A percentile compares a stretch with the other conserved stretches of the same genome.
Conservation (phyloP, 768 basidiomycete genomes). For the Auricularia sp. region DNA sequence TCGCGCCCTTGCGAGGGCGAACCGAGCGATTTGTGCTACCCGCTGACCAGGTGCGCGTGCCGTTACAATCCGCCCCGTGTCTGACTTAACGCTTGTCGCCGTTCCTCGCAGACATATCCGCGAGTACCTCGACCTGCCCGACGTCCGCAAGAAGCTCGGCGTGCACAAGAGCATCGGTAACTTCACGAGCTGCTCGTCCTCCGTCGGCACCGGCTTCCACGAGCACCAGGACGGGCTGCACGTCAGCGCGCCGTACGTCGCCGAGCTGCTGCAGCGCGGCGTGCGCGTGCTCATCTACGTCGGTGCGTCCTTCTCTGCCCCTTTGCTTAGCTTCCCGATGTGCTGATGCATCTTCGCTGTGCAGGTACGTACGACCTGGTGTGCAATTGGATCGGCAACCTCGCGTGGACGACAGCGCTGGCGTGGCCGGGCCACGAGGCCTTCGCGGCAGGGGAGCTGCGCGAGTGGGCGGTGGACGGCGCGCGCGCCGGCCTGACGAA, state of each 20-base stretch:
- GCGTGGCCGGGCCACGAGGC: slow-evolving; percentile 49
- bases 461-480: slow-evolving; percentile 49
- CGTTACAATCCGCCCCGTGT: not conserved
- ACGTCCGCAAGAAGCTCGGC: slow-evolving; percentile 33
- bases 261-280: not conserved
- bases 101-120: slow-evolving; percentile 1
- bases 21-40: slow-evolving; percentile 47
- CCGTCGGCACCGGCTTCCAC: slow-evolving; percentile 42
- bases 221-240: slow-evolving; percentile 31
- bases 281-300: slow-evolving; percentile 2
- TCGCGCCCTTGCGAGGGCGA: slow-evolving; percentile 47
- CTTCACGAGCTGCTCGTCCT: slow-evolving; percentile 31
- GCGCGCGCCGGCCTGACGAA: slow-evolving; percentile 47
- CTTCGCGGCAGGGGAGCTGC: slow-evolving; percentile 34
- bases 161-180: slow-evolving; percentile 43
- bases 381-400: slow-evolving; percentile 23
- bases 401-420: slow-evolving; percentile 46
- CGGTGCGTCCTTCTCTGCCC: not conserved
- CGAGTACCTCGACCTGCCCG: not conserved
- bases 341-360: not conserved
- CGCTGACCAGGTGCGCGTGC: slow-evolving; percentile 34
- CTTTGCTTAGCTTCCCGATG: not conserved
- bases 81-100: not conserved
- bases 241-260: not conserved
- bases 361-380: slow-evolving; percentile 16